Evolutionary conservation across 805 yeast genomes (phyloP), one percentile per base, ranked within the genome.

Genomic region (Peterozyma xylosa): DNA sequence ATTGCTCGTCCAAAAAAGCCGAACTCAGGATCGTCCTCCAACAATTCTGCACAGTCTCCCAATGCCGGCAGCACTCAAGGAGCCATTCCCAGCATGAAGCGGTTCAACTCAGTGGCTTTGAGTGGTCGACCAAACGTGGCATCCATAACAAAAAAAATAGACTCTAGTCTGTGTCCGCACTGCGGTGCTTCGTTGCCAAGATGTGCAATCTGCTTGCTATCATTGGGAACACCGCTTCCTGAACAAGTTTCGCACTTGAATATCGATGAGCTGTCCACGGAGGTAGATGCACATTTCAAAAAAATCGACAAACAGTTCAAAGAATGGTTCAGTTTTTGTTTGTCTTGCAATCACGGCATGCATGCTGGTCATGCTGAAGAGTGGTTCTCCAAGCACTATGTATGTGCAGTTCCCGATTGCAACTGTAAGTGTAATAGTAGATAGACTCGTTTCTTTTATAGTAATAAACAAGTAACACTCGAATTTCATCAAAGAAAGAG

Each of bases 321-420:
- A 47, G 83, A 84, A 49, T 88, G 96, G 96, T 89, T 91, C 52
- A 86, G 93, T 52, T 88, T 88, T 63, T 91, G 99, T 56, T 64
- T 91, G 50, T 77, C 82, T 32, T 91, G 99, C 58, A 87, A 85
- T 57, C 99, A 91, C 55, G 96, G 96, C 1, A 82, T 82, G 77
- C 99, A 91, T 64, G 89, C 96, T 0, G 89, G 85, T 3, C 99
- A 91, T 59, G 97, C 97, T 0, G 89, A 86, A 50, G 95, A 90
- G 55, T 91, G 99, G 99, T 91, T 91, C 59, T 74, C 82, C 21
- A 82, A 81, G 58, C 96, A 90, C 54, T 77, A 76, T 45, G 77
- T 86, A 1, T 91, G 99, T 56, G 97, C 99, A 0, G 96, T 91
- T 2, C 96, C 97, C 0, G 95, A 89, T 37, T 91, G 99, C 56